A percentile compares a stretch with the other conserved stretches of the same genome.
These are phyloP conservation scores for Penicillium frequentans DNA, from an alignment of 2,329 filamentous ascomycete species.

Conservation along the genomic window DNA sequence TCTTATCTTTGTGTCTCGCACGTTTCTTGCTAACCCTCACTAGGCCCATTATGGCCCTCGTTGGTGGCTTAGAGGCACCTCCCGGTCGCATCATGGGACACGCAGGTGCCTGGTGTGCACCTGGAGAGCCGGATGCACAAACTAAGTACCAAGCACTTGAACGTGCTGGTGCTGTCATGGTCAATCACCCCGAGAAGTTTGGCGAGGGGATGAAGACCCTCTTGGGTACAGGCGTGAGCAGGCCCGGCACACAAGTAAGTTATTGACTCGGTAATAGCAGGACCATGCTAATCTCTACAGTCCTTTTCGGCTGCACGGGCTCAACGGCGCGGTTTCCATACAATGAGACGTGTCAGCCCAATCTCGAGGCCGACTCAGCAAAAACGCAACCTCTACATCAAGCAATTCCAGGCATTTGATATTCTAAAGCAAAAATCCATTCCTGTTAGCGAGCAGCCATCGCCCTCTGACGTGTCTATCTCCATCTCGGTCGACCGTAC, in stretches of 20 bases:
- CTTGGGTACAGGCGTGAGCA: constrained; percentile 46
- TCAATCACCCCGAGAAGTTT: constrained; percentile 75
- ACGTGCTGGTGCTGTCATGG: constrained; percentile 66
- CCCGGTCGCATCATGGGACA: constrained; percentile 73
- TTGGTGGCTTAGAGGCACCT: constrained; percentile 66
- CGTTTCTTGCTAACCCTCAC: constrained; percentile 13
- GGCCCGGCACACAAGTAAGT: constrained; percentile 23
- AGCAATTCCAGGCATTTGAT: constrained; percentile 54
- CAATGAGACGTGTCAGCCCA: constrained; percentile 34
- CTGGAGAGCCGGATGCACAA: constrained; percentile 63
- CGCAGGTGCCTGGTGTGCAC: constrained; percentile 69
- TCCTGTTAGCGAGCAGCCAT: constrained; percentile 39
- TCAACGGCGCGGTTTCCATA: constrained; percentile 56
- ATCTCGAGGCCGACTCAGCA: neutral
- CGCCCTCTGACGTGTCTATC: constrained; percentile 51
- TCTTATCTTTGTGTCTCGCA: neutral
- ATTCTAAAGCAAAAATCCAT: constrained; percentile 57
- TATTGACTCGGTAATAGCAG: neutral
- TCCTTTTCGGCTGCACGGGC: constrained; percentile 18
- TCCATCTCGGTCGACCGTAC: constrained; percentile 67
- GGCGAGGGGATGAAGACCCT: constrained; percentile 66
- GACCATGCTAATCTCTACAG: constrained; percentile 17
- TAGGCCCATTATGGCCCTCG: constrained; percentile 70
- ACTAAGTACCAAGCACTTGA: constrained; percentile 69
- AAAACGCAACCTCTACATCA: constrained; percentile 55